phyloP scores from a whole-genome alignment of 495 filamentous ascomycete genomes.

The Paragyromitra xinjiangensis region DNA sequence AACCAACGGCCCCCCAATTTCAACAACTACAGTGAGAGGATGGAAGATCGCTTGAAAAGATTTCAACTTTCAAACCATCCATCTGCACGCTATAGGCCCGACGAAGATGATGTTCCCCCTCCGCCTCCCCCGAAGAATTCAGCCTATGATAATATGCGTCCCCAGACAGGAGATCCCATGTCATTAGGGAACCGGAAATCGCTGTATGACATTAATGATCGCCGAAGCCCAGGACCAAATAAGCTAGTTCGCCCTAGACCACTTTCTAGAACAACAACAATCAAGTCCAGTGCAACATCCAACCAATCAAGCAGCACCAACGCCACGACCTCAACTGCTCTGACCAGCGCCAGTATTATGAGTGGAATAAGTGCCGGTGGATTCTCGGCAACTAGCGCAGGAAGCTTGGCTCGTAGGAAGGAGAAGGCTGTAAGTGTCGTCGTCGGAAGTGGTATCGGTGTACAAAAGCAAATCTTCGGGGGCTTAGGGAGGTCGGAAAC shows the following conservation, averaged over 20 bases:
- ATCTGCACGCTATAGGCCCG: constrained; percentile 56
- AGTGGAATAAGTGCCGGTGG: constrained; percentile 88
- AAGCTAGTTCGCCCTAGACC: constrained; percentile 54
- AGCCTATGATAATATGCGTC: constrained; percentile 60
- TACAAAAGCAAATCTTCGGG: constrained; percentile 38
- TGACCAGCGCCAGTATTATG: constrained; percentile 87
- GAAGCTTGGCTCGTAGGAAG: constrained; percentile 82
- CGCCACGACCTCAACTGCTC: constrained; percentile 74
- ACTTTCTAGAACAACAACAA: constrained; percentile 53
- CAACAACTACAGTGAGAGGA: constrained; percentile 81
- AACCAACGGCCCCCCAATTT: constrained; percentile 41
- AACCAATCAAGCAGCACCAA: constrained; percentile 66
- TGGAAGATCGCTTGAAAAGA: constrained; percentile 80
- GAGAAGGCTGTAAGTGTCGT: constrained; percentile 66
- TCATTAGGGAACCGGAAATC: constrained; percentile 70
- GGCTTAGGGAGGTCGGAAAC: constrained; percentile 69
- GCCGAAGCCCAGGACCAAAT: constrained; percentile 49
- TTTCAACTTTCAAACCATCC: constrained; percentile 63
- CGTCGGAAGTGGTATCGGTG: constrained; percentile 54
- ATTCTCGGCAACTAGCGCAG: constrained; percentile 94
- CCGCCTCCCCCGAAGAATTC: constrained; percentile 69
- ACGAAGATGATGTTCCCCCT: constrained; percentile 68
- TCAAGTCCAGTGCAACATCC: constrained; percentile 53
- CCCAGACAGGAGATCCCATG: constrained; percentile 60
- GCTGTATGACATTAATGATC: constrained; percentile 74